Evolutionary conservation across 1,284 basidiomycete species (phyloP).

Genomic region (Tausonia pullulans): DNA sequence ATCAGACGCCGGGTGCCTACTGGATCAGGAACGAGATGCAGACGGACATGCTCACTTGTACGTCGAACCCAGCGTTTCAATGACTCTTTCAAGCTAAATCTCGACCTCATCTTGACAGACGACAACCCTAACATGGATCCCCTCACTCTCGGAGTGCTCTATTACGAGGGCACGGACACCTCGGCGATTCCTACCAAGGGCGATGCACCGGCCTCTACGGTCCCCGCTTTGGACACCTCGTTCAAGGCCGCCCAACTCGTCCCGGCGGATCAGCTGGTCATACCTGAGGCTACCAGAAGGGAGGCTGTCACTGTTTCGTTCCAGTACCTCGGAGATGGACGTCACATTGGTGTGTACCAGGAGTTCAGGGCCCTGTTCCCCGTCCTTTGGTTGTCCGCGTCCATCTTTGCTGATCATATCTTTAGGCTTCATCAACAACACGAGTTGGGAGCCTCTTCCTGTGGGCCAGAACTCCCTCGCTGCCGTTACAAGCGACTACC

Average conservation of each 20-base stretch:
- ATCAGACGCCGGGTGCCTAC: slow-evolving; percentile 23
- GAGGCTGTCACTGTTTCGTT: not conserved
- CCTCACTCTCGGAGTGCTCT: slow-evolving; percentile 22
- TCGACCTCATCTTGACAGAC: not conserved
- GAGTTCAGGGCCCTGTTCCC: not conserved
- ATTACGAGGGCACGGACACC: slow-evolving; percentile 18
- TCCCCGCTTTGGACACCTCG: not conserved
- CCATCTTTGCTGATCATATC: not conserved
- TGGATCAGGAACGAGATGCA: slow-evolving; percentile 23
- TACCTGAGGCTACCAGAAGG: not conserved
- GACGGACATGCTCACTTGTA: slow-evolving; percentile 1
- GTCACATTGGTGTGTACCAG: not conserved
- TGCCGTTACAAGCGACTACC: not conserved
- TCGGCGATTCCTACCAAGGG: slow-evolving; percentile 15
- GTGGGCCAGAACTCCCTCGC: slow-evolving; percentile 6
- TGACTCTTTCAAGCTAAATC: not conserved
- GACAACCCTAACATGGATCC: slow-evolving; percentile 13
- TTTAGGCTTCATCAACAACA: slow-evolving; percentile 19
- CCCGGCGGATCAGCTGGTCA: slow-evolving; percentile 11
- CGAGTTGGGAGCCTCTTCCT: slow-evolving; percentile 16
- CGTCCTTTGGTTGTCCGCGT: not conserved
- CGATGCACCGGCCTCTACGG: not conserved
- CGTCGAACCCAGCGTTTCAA: not conserved
- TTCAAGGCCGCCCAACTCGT: slow-evolving; percentile 9
- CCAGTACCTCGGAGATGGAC: not conserved